A percentile compares a stretch with the other conserved stretches of the same genome.
These are phyloP conservation scores for Cladosporium sp. DNA, from an alignment of 2,329 filamentous ascomycete genomes.

Conservation along the genomic window DNA sequence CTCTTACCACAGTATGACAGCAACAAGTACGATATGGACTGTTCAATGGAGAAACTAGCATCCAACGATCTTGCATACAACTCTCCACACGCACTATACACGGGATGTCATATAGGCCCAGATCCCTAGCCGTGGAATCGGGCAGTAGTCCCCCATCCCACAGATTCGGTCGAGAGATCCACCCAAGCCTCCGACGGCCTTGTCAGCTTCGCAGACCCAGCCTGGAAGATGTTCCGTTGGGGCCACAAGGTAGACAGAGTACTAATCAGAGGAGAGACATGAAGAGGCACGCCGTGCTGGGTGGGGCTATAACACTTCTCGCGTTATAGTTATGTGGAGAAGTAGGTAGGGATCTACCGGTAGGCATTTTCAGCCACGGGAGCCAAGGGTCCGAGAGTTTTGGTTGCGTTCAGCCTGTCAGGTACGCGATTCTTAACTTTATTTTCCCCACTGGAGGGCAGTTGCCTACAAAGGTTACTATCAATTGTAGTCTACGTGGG, in stretches of 20 bases:
- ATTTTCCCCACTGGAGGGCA: background rate
- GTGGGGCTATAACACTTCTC: background rate
- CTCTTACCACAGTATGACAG: background rate
- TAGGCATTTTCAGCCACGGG: background rate
- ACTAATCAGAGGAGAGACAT: slow-evolving; percentile 1
- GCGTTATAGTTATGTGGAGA: background rate
- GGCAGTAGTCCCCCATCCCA: background rate
- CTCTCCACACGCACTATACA: background rate
- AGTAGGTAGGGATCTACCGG: background rate
- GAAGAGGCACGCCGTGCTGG: slow-evolving; percentile 9
- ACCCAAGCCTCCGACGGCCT: background rate
- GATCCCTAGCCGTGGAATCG: background rate
- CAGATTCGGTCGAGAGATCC: background rate
- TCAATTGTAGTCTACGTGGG: background rate
- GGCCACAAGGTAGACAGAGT: too few species aligned
- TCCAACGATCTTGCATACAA: background rate
- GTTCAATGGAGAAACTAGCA: background rate
- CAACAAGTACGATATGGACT: background rate
- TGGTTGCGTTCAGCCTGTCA: background rate
- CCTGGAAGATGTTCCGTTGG: background rate
- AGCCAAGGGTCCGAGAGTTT: background rate
- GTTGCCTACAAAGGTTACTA: slow-evolving; percentile 1
- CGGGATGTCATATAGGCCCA: background rate
- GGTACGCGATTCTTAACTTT: background rate
- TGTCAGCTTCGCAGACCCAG: background rate